Conservation (phyloP, 441 rosid genomes). For the Capsella rubella region DNA sequence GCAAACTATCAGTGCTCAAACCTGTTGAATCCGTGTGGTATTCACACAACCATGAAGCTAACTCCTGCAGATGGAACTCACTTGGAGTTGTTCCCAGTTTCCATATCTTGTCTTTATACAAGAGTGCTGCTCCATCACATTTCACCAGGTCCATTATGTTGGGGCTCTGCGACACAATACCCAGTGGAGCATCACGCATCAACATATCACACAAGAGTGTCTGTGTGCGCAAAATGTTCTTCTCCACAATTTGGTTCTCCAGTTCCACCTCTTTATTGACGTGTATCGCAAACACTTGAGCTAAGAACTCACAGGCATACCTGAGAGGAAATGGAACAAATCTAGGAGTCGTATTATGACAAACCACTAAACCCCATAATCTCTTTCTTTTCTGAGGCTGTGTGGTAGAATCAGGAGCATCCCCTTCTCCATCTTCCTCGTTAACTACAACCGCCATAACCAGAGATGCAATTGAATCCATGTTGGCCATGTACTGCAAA, state of each 20-base stretch:
- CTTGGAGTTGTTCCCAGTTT: constrained; percentile 78
- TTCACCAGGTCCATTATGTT: constrained; percentile 93
- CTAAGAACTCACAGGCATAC: constrained; percentile 95
- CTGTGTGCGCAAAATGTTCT: constrained; percentile 90
- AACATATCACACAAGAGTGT: constrained; percentile 95
- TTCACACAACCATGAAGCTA: constrained; percentile 77
- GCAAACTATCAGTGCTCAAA: constrained; percentile 90
- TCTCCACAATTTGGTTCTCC: constrained; percentile 87
- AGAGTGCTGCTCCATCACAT: constrained; percentile 92
- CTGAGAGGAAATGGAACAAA: constrained; percentile 98
- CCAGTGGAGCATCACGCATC: constrained; percentile 93
- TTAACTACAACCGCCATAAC: constrained; percentile 94
- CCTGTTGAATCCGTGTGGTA: constrained; percentile 94
- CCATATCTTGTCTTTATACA: constrained; percentile 76
- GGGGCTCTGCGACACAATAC: constrained; percentile 84
- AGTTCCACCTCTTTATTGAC: constrained; percentile 90
- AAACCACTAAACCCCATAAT: constrained; percentile 95
- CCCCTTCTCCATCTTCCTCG: constrained; percentile 75
- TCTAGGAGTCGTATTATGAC: constrained; percentile 86
- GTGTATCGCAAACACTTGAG: constrained; percentile 95
- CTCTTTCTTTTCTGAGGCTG: constrained; percentile 81
- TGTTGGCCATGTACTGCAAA: constrained; percentile 92
- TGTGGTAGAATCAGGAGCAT: constrained; percentile 48
- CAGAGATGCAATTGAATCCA: constrained; percentile 90
- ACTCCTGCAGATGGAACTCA: constrained; percentile 70